phyloP scores from a whole-genome alignment of 164 flowering plant species.

The Kalanchoe fedtschenkoi region DNA sequence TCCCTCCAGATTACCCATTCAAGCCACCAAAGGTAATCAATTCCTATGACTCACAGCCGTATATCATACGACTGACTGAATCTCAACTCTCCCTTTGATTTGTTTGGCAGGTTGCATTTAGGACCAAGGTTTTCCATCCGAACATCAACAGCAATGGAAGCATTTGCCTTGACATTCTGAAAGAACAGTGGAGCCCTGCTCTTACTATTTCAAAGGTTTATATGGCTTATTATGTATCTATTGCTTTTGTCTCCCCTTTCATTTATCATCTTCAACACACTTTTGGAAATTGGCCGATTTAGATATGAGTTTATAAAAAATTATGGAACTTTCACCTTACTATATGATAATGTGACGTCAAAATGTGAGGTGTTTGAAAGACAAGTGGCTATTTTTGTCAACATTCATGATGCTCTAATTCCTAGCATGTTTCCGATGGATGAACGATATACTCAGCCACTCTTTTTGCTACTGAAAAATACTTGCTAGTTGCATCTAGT shows the following conservation, averaged over 20 bases:
- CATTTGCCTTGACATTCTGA: conserved; percentile 2
- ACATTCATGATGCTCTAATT: no score
- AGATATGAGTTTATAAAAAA: no score
- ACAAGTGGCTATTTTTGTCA: no score
- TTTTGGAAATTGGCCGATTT: no score
- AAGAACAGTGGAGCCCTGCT: conserved; percentile 1
- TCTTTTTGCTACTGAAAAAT: no score
- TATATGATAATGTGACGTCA: background rate
- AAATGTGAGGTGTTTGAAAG: no score
- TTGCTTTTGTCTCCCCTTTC: background rate
- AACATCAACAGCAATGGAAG: conserved; percentile 2
- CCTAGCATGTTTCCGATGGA: no score
- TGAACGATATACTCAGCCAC: no score
- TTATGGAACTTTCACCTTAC: no score
- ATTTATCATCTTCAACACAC: background rate
- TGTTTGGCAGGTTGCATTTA: background rate
- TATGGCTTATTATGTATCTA: background rate
- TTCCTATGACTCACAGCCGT: background rate
- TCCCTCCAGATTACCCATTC: background rate
- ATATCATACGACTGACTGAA: background rate
- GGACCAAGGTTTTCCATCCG: background rate
- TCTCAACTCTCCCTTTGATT: background rate
- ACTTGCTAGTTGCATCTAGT: no score
- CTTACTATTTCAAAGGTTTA: conserved; percentile 1
- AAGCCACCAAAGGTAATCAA: background rate